A percentile compares a stretch with the other conserved stretches of the same genome.
phyloP scores from a whole-genome alignment of 2,329 filamentous ascomycete species.

The Penicillium sp. region DNA sequence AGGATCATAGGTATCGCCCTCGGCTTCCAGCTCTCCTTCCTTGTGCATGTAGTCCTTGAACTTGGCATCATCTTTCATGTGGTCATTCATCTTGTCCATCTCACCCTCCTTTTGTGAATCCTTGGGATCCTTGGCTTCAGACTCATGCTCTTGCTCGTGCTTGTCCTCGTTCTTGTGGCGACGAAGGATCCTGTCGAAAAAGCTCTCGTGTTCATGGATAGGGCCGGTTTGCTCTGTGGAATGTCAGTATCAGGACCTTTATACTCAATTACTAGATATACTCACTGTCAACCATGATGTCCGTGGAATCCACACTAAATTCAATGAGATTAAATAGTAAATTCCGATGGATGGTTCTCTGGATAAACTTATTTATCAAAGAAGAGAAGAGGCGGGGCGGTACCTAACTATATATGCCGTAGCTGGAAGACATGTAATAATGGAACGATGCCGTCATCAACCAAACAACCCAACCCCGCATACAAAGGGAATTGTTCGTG shows the following conservation, averaged over 20 bases:
- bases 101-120: conserved; percentile 3
- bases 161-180: conserved; percentile 5
- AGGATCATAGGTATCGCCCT: conserved; percentile 9
- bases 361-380: not conserved
- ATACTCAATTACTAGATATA: not conserved
- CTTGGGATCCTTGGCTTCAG: not conserved
- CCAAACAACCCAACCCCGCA: not conserved
- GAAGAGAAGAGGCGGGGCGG: not conserved
- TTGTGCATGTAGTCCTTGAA: not conserved
- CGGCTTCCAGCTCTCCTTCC: conserved; percentile 5
- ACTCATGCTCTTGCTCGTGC: conserved; percentile 3
- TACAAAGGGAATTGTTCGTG: not conserved
- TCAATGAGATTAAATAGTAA: not conserved
- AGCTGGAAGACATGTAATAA: not conserved
- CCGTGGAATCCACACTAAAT: not conserved
- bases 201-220: conserved; percentile 13
- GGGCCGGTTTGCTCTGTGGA: not conserved
- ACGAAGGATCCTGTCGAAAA: conserved; percentile 17
- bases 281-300: conserved; percentile 15
- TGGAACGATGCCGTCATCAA: conserved; percentile 6
- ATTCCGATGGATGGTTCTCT: not conserved
- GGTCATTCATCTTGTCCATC: conserved; percentile 13
- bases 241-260: not conserved
- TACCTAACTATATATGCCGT: not conserved
- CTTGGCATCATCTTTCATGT: conserved; percentile 5